These are phyloP conservation scores for Hyparrhenia diplandra DNA, from an alignment of 176 grass and related monocot genomes.

Conservation along the genomic window DNA sequence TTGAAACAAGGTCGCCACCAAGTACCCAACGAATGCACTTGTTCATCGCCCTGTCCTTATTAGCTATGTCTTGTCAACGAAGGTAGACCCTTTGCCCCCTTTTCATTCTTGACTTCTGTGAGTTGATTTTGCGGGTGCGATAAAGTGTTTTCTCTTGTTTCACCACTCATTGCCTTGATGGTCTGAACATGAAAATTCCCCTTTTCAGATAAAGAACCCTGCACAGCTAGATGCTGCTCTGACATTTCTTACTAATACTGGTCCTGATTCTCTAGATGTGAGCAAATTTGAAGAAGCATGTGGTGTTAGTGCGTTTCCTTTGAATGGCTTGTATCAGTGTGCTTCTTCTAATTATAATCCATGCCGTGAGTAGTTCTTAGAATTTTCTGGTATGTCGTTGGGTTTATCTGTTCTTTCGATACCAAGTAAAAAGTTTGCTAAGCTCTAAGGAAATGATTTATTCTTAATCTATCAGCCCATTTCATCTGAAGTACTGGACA, in stretches of 20 bases:
- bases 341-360: slow-evolving; percentile 15
- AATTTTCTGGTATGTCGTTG: not conserved
- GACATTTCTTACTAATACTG: slow-evolving; percentile 60
- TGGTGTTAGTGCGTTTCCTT: slow-evolving; percentile 66
- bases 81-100: slow-evolving; percentile 26
- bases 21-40: slow-evolving; percentile 80
- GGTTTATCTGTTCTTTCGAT: not conserved
- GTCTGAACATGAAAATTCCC: not conserved
- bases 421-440: not conserved
- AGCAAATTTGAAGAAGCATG: slow-evolving; percentile 84
- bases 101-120: not conserved
- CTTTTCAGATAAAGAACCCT: slow-evolving; percentile 78
- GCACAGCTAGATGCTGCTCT: slow-evolving; percentile 84
- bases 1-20: slow-evolving; percentile 78
- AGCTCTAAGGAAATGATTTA: not conserved
- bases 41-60: slow-evolving; percentile 75
- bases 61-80: slow-evolving; percentile 56
- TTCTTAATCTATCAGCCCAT: not conserved
- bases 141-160: not conserved
- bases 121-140: not conserved
- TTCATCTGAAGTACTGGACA: not conserved
- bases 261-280: slow-evolving; percentile 62
- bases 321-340: not conserved
- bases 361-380: not conserved
- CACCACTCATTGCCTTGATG: not conserved